Evolutionary conservation across 371 early-diverging fungal genomes (phyloP), one percentile per base, ranked within the genome.

Genomic region (Mucor indicus): DNA sequence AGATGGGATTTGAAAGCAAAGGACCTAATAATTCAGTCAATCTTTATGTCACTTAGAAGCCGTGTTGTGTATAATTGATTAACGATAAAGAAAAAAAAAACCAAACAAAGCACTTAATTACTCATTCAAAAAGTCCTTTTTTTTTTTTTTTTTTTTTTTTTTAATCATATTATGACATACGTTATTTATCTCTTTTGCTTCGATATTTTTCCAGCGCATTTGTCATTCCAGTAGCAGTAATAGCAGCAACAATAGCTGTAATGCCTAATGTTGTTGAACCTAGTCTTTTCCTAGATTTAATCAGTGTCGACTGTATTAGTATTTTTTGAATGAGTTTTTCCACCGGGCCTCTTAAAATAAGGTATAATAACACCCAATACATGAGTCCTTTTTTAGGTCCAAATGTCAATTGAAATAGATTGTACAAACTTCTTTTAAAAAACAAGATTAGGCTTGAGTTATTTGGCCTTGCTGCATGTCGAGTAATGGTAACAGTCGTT

Each of bases 1-100:
- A 80, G 39, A 69, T 94, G 83, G 94, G 95, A 0, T 89, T 95
- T 73, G 93, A 92, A 63, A 76, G 69, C 25, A 81, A 85, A 24
- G 67, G 69, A 4, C 44, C 36, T 13, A 61, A 51, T 16, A 70
- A 70, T 46, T 48, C 71, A 22, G 67, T 76, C 10, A 66, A 69
- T 41, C 51, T 76, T 5, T 68, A 57, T 53, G 65, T 72, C 17
- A 65, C 64, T 22, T 50, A 22, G n/a, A n/a, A n/a, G n/a, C n/a
- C n/a, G n/a, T n/a, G n/a, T n/a, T n/a, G n/a, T n/a, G n/a, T n/a
- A n/a, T n/a, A n/a, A n/a, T n/a, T n/a, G n/a, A n/a, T n/a, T n/a
- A n/a, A n/a, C n/a, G n/a, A n/a, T n/a, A n/a, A n/a, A n/a, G n/a
- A n/a, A 36, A 41, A 29, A 41, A 12, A 39, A 16, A 1, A n/a